phyloP scores from a whole-genome alignment of 169 alveolate genomes.

The Plasmodium cynomolgi region DNA sequence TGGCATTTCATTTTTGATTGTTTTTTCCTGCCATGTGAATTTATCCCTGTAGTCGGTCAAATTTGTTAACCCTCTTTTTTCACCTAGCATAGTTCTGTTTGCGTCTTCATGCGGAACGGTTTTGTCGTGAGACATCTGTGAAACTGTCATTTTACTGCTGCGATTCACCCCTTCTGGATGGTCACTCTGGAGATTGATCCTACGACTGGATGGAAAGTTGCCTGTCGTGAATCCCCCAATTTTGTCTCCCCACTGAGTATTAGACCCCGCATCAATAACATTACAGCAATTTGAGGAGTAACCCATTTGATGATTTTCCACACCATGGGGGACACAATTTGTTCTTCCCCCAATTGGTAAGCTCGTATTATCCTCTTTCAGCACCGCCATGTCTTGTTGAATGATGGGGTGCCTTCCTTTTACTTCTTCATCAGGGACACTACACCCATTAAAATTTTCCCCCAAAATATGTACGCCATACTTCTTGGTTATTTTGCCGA shows the following conservation, averaged over 20 bases:
- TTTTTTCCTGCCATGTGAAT: background rate
- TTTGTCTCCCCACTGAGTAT: background rate
- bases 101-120: background rate
- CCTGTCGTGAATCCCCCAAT: background rate
- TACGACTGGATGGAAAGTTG: background rate
- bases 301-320: background rate
- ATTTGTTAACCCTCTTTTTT: background rate
- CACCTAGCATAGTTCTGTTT: background rate
- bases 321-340: background rate
- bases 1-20: background rate
- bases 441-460: background rate
- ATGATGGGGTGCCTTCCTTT: background rate
- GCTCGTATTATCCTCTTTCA: background rate
- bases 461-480: background rate
- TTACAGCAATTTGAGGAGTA: background rate
- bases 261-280: background rate
- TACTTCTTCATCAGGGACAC: background rate
- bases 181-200: background rate
- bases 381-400: background rate
- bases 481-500: constrained; percentile 4
- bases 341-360: background rate
- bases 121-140: background rate
- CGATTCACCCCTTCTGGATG: background rate
- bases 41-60: background rate
- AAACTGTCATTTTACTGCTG: background rate